Evolutionary conservation across 164 flowering plant genomes (phyloP).

Genomic region (Chimonanthus praecox): DNA sequence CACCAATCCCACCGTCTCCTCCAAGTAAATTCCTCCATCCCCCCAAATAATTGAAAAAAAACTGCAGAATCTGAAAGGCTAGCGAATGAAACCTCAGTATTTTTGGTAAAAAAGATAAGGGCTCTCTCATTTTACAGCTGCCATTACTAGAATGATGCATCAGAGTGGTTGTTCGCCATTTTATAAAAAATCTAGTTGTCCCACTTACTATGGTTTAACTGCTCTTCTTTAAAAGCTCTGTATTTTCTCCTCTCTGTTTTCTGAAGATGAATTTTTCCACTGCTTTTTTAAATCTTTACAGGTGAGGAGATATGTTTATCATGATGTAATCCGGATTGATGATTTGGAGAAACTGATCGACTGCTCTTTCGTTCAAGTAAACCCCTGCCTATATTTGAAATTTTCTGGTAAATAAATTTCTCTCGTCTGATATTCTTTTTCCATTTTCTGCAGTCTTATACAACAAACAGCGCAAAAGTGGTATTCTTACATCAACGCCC

Average conservation of each 20-base stretch:
- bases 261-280: background rate
- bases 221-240: background rate
- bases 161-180: too few species aligned
- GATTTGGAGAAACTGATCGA: slow-evolving; percentile 71
- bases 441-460: slow-evolving; percentile 44
- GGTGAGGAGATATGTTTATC: slow-evolving; percentile 85
- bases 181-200: too few species aligned
- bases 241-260: background rate
- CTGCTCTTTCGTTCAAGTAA: slow-evolving; percentile 68
- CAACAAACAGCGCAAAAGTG: slow-evolving; percentile 72
- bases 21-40: slow-evolving; percentile 33
- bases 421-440: background rate
- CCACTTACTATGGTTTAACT: too few species aligned
- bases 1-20: slow-evolving; percentile 75
- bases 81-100: too few species aligned
- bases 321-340: slow-evolving; percentile 69
- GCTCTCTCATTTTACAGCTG: too few species aligned
- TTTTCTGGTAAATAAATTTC: background rate
- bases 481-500: slow-evolving; percentile 73
- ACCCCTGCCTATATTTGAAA: background rate
- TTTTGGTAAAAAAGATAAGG: too few species aligned
- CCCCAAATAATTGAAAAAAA: slow-evolving; percentile 37
- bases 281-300: slow-evolving; percentile 15
- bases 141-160: too few species aligned
- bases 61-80: background rate